Conservation (phyloP, 805 yeast species). For the Tetrapisispora taiwanensis region DNA sequence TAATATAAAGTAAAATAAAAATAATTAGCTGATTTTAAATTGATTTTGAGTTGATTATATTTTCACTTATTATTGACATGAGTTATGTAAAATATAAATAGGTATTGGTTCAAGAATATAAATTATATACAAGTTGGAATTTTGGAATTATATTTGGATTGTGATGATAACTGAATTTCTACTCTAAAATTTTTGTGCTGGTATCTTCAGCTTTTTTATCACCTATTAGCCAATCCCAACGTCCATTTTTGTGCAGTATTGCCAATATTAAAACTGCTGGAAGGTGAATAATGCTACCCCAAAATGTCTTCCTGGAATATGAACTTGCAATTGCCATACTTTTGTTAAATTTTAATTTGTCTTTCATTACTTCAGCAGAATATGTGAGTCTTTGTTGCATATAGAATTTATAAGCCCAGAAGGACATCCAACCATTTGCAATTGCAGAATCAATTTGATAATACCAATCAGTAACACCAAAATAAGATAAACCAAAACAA, state of each 20-base stretch:
- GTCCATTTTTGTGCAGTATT: constrained; percentile 89
- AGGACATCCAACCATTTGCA: constrained; percentile 78
- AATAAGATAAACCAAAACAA: constrained; percentile 73
- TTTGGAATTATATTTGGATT: too few relatives aligned
- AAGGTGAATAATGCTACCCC: constrained; percentile 91
- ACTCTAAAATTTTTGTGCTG: background rate
- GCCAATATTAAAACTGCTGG: constrained; percentile 86
- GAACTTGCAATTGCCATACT: constrained; percentile 50
- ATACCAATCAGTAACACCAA: constrained; percentile 69
- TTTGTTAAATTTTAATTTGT: constrained; percentile 33
- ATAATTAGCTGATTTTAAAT: too few relatives aligned
- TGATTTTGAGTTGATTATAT: too few relatives aligned
- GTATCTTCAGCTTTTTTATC: constrained; percentile 5
- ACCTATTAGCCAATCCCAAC: constrained; percentile 70
- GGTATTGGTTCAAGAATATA: background rate
- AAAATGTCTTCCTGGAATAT: constrained; percentile 77
- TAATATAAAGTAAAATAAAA: background rate
- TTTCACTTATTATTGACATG: background rate
- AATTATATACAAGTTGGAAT: background rate
- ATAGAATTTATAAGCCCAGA: constrained; percentile 77
- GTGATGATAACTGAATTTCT: too few relatives aligned
- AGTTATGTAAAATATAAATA: background rate
- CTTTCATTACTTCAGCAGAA: constrained; percentile 28
- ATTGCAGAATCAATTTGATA: constrained; percentile 75
- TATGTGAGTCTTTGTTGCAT: constrained; percentile 62